Evolutionary conservation across 805 yeast genomes (phyloP).

Genomic region (Myxozyma sirexii): DNA sequence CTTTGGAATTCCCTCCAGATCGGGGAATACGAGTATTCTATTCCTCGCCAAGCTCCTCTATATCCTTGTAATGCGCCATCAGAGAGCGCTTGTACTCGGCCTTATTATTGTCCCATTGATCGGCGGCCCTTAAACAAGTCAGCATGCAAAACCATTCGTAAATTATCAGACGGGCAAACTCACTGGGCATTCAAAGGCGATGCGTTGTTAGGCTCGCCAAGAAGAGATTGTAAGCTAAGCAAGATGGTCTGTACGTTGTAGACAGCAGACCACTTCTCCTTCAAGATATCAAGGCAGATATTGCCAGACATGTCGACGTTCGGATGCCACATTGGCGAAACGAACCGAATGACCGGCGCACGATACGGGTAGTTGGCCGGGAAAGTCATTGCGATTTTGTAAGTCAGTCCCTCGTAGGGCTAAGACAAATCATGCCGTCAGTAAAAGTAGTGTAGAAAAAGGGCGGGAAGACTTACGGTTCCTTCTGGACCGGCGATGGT

Average conservation of each 20-base stretch:
- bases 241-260: slow-evolving; percentile 63
- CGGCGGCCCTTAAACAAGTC: slow-evolving; percentile 49
- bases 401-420: slow-evolving; percentile 57
- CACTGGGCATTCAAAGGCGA: slow-evolving; percentile 56
- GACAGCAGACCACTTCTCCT: slow-evolving; percentile 67
- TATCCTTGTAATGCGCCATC: slow-evolving; percentile 47
- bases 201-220: slow-evolving; percentile 64
- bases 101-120: slow-evolving; percentile 52
- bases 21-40: background rate
- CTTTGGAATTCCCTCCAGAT: background rate
- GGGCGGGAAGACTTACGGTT: slow-evolving; percentile 41
- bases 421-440: background rate
- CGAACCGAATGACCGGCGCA: slow-evolving; percentile 60
- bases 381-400: slow-evolving; percentile 54
- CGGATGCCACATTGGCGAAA: slow-evolving; percentile 67
- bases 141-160: background rate
- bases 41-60: slow-evolving; percentile 37
- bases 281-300: slow-evolving; percentile 64
- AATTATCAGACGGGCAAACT: background rate
- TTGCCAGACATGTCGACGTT: slow-evolving; percentile 67
- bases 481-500: slow-evolving; percentile 60
- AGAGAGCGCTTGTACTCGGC: slow-evolving; percentile 47
- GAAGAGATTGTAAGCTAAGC: slow-evolving; percentile 59
- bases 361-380: slow-evolving; percentile 60
- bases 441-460: background rate